Evolutionary conservation across 306 rosid genomes (phyloP).

Genomic region (Inga oerstediana): DNA sequence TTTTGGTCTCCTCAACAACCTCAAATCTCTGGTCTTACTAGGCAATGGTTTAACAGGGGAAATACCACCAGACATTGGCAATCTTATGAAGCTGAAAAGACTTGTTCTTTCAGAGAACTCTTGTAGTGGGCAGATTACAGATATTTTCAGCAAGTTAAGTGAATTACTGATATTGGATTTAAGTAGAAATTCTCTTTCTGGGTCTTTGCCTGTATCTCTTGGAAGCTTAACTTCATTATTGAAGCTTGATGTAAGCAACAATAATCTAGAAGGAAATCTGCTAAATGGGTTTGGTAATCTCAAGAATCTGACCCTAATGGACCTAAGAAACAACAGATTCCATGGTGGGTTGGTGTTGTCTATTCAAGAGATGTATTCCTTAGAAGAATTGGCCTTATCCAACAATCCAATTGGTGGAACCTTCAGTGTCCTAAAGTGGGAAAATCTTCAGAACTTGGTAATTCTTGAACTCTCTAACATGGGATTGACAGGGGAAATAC

Average conservation of each 20-base stretch:
- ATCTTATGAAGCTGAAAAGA: slow-evolving; percentile 58
- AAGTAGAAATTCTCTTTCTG: slow-evolving; percentile 73
- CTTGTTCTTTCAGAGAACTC: slow-evolving; percentile 69
- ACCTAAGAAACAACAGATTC: slow-evolving; percentile 73
- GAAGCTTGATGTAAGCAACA: slow-evolving; percentile 85
- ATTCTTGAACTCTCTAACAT: slow-evolving; percentile 77
- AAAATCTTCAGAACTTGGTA: slow-evolving; percentile 55
- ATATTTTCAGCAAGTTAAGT: slow-evolving; percentile 49
- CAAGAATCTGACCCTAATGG: slow-evolving; percentile 75
- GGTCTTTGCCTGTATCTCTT: slow-evolving; percentile 55
- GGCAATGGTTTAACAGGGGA: slow-evolving; percentile 69
- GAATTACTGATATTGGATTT: slow-evolving; percentile 74
- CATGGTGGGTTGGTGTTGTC: slow-evolving; percentile 67
- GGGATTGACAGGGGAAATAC: slow-evolving; percentile 75
- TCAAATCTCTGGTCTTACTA: slow-evolving; percentile 66
- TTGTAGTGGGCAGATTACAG: slow-evolving; percentile 62
- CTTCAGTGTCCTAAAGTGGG: slow-evolving; percentile 59
- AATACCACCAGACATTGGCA: slow-evolving; percentile 62
- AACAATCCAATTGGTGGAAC: slow-evolving; percentile 83
- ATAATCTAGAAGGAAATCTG: slow-evolving; percentile 59
- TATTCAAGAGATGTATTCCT: slow-evolving; percentile 60
- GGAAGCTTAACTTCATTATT: slow-evolving; percentile 65
- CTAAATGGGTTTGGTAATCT: slow-evolving; percentile 49
- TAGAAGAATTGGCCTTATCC: slow-evolving; percentile 74
- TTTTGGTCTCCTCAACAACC: slow-evolving; percentile 66